Evolutionary conservation across 306 rosid genomes (phyloP).

Genomic region (Trifolium fragiferum): DNA sequence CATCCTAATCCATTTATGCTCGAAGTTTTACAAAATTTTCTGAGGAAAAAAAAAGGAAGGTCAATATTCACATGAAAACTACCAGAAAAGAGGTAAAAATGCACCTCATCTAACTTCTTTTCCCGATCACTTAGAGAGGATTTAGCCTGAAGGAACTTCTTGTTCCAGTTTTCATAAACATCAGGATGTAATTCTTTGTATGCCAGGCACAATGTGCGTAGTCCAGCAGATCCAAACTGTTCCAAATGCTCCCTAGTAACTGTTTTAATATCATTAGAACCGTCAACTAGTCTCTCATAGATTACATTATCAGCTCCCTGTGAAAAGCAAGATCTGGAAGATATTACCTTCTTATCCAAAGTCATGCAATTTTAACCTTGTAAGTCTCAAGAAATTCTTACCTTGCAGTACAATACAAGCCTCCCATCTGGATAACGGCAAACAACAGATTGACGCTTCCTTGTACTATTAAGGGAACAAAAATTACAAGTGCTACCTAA

Average conservation of each 20-base stretch:
- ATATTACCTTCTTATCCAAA: constrained; percentile 45
- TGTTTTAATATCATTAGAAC: constrained; percentile 61
- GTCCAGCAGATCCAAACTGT: constrained; percentile 84
- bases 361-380: constrained; percentile 29
- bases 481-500: constrained; percentile 31
- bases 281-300: constrained; percentile 77
- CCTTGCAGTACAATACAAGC: constrained; percentile 95
- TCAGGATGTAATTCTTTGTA: constrained; percentile 78
- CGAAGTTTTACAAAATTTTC: background rate
- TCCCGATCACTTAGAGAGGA: constrained; percentile 91
- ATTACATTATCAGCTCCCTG: constrained; percentile 97
- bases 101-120: constrained; percentile 96
- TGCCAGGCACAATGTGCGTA: constrained; percentile 94
- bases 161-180: constrained; percentile 90
- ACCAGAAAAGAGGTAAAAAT: constrained; percentile 14
- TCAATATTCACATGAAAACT: constrained; percentile 30
- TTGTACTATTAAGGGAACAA: constrained; percentile 63
- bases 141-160: constrained; percentile 86
- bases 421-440: constrained; percentile 96
- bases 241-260: constrained; percentile 83
- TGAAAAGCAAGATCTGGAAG: constrained; percentile 43
- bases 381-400: constrained; percentile 52
- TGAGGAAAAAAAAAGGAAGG: constrained; percentile 25
- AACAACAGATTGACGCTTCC: constrained; percentile 98
- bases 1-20: background rate